phyloP scores from a whole-genome alignment of 2,329 filamentous ascomycete genomes.

The Leptosphaerulina australis region DNA sequence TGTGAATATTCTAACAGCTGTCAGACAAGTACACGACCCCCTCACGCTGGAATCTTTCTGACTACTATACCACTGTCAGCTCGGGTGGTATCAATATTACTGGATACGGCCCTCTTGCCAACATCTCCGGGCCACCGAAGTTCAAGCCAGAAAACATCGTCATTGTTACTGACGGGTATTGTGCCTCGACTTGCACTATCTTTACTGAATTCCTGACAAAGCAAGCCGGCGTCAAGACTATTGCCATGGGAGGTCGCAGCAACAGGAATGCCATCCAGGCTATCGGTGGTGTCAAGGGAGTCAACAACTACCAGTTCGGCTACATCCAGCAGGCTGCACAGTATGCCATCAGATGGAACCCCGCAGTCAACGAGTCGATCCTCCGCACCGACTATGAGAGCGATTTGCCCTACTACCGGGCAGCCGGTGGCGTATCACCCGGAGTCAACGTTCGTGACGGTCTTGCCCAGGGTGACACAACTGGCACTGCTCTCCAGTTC shows the following conservation, averaged over 20 bases:
- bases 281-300: constrained; percentile 61
- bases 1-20: constrained; percentile 23
- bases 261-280: constrained; percentile 59
- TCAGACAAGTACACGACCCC: constrained; percentile 51
- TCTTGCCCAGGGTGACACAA: constrained; percentile 38
- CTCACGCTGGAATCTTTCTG: constrained; percentile 46
- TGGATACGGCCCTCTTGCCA: constrained; percentile 44
- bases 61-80: constrained; percentile 34
- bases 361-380: constrained; percentile 34
- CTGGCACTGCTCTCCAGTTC: constrained; percentile 47
- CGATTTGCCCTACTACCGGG: constrained; percentile 37
- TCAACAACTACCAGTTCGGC: constrained; percentile 45
- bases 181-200: constrained; percentile 64
- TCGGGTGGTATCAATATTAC: constrained; percentile 48
- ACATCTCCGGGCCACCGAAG: constrained; percentile 54
- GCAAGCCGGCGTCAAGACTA: constrained; percentile 60
- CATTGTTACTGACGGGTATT: constrained; percentile 64
- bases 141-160: constrained; percentile 61
- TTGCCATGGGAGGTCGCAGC: constrained; percentile 58
- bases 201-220: constrained; percentile 62
- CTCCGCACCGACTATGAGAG: constrained; percentile 34
- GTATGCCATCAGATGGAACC: constrained; percentile 29
- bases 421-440: constrained; percentile 13
- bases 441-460: constrained; percentile 48
- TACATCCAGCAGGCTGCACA: constrained; percentile 40